Evolutionary conservation across 1,284 basidiomycete species (phyloP), one percentile per base, ranked within the genome.

Genomic region (Omphalotus olearius): DNA sequence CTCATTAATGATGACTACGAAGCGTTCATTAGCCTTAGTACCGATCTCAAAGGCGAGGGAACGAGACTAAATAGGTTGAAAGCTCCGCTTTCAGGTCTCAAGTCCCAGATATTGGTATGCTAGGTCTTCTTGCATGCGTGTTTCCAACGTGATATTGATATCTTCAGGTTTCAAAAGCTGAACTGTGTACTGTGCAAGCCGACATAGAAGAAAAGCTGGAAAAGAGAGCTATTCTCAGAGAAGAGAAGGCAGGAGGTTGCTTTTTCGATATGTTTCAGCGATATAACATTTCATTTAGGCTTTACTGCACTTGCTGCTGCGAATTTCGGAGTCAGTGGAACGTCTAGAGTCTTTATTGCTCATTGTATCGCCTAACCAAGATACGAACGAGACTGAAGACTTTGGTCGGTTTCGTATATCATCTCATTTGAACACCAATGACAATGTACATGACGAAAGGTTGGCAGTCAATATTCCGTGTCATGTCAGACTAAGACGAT

Each of bases 1-100:
- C 83, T 98, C 64, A 98, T 99, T 68, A 98, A 99, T 66, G 88
- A 94, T 62, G 95, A 98, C 69, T 98, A 98, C 67, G 93, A 94
- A 66, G 94, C 94, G 41, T 98, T 98, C 67, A 97, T 99, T 59
- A 93, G 90, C 59, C 76, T 99, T 20, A 95, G 94, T 57, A 94
- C 90, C 1, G 91, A 94, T 59, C 66, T 97, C 57, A 77, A 84
- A 55, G 91, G 88, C 28, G 93, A 97, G 67, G 91, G 90, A 1
- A 74, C 75, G 43, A 75, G 90, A 55, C 65, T 95, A 60, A 76
- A 80, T 56, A 72, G 78, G 49, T 66, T 96, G 50, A 80, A 83
- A 60, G 65, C 66, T 33, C 93, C 93, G 1, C 64, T 96, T 44
- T 69, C 63, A 9, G 73, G 71, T 16, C 66, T 96, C n/a, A 82